phyloP scores from a whole-genome alignment of 2,329 filamentous ascomycete genomes.

The Myriosclerotinia scirpicola region DNA sequence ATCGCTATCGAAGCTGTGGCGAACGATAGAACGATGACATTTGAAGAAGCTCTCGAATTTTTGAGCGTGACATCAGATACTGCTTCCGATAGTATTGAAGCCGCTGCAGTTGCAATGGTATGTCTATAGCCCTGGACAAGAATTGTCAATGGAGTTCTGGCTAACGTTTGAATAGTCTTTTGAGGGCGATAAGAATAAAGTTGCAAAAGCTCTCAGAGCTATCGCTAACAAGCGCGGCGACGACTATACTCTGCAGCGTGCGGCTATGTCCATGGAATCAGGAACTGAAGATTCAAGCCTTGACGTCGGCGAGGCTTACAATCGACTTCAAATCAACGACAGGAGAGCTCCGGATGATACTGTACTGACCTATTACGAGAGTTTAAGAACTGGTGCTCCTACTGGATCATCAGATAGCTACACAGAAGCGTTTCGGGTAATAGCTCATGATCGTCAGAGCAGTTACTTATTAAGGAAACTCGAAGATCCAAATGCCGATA shows the following conservation, averaged over 20 bases:
- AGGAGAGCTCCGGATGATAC: slow-evolving; percentile 38
- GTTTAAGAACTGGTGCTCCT: slow-evolving; percentile 34
- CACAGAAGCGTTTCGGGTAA: slow-evolving; percentile 38
- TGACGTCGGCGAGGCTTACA: slow-evolving; percentile 39
- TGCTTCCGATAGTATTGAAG: slow-evolving; percentile 39
- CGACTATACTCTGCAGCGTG: slow-evolving; percentile 35
- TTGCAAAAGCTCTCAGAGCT: slow-evolving; percentile 37
- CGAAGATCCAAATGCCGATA: slow-evolving; percentile 39
- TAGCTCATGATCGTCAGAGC: slow-evolving; percentile 39
- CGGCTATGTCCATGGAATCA: slow-evolving; percentile 36
- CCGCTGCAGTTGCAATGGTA: slow-evolving; percentile 39
- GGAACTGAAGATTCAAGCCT: slow-evolving; percentile 33
- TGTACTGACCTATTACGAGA: slow-evolving; percentile 39
- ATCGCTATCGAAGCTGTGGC: slow-evolving; percentile 57
- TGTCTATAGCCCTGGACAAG: slow-evolving; percentile 20
- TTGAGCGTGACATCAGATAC: slow-evolving; percentile 47
- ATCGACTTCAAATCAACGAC: slow-evolving; percentile 37
- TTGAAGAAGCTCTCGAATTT: slow-evolving; percentile 62
- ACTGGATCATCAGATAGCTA: slow-evolving; percentile 39
- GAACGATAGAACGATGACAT: slow-evolving; percentile 56
- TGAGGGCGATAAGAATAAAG: slow-evolving; percentile 38
- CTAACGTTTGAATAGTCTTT: slow-evolving; percentile 31
- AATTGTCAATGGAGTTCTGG: background rate
- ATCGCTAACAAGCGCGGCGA: slow-evolving; percentile 36
- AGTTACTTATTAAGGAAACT: slow-evolving; percentile 40